Conservation (phyloP, 805 yeast species). For the Metschnikowia gelsemii region DNA sequence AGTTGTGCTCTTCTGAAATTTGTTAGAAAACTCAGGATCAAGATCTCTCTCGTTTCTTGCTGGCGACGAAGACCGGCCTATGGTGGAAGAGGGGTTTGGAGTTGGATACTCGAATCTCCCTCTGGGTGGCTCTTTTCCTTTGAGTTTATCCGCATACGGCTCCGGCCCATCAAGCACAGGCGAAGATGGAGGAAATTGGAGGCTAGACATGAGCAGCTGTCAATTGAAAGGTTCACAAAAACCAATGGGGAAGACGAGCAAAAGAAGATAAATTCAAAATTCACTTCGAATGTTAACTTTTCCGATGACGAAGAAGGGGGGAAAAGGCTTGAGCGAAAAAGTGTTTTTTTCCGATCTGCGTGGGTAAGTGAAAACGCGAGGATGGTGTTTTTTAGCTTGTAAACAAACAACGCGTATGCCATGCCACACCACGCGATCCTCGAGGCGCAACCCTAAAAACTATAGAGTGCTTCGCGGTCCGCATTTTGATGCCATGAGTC, state of each 20-base stretch:
- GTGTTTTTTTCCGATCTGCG: background rate
- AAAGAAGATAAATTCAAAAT: no score
- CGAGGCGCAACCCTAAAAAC: background rate
- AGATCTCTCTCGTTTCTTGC: slow-evolving; percentile 19
- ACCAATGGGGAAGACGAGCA: background rate
- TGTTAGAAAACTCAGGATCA: background rate
- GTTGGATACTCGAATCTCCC: slow-evolving; percentile 53
- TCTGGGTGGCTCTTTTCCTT: slow-evolving; percentile 11
- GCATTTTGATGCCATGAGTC: background rate
- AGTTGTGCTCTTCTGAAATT: background rate
- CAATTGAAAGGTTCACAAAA: background rate
- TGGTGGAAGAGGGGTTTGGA: slow-evolving; percentile 63
- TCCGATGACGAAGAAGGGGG: background rate
- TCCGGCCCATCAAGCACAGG: slow-evolving; percentile 38
- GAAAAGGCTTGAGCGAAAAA: background rate
- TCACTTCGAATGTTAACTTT: no score
- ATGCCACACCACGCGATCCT: background rate
- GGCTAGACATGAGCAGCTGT: slow-evolving; percentile 18
- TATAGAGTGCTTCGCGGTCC: background rate
- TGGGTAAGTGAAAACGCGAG: slow-evolving; percentile 5
- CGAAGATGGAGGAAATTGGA: slow-evolving; percentile 54
- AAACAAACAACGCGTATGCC: slow-evolving; percentile 16
- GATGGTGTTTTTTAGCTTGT: background rate
- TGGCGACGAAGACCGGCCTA: slow-evolving; percentile 45
- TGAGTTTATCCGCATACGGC: slow-evolving; percentile 13